phyloP scores from a whole-genome alignment of 1,284 basidiomycete species.

The Ustilago xerochloae region DNA sequence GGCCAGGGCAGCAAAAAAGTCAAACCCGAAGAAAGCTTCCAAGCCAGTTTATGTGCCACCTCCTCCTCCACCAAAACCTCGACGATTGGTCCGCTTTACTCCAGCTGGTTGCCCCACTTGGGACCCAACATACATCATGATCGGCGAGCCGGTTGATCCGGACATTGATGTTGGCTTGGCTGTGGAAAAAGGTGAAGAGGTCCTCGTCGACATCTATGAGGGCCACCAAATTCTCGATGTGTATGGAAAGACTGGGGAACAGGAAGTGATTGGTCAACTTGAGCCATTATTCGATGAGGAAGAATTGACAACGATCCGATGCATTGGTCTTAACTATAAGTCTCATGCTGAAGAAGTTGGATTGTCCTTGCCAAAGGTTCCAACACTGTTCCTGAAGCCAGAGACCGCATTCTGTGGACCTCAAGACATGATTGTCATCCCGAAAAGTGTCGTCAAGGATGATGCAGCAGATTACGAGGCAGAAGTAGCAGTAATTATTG shows the following conservation, averaged over 20 bases:
- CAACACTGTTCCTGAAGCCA: constrained; percentile 84
- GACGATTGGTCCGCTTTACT: constrained; percentile 84
- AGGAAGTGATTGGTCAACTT: constrained; percentile 77
- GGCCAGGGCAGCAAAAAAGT: too few species aligned
- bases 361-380: constrained; percentile 71
- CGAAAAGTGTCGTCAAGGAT: constrained; percentile 75
- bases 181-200: constrained; percentile 70
- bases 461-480: constrained; percentile 87
- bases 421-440: constrained; percentile 73
- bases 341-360: constrained; percentile 76
- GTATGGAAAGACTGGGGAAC: constrained; percentile 73
- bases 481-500: constrained; percentile 86
- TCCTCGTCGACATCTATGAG: constrained; percentile 77
- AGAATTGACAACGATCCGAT: constrained; percentile 82
- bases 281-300: too few species aligned
- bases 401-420: constrained; percentile 78
- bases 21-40: too few species aligned
- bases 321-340: constrained; percentile 82
- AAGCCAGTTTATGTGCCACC: too few species aligned
- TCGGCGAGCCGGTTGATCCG: constrained; percentile 80
- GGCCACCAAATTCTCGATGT: constrained; percentile 76
- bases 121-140: constrained; percentile 75
- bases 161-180: constrained; percentile 74
- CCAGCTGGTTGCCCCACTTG: constrained; percentile 74
- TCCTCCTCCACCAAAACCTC: too few species aligned